A percentile compares a stretch with the other conserved stretches of the same genome.
phyloP scores from a whole-genome alignment of 805 yeast species.

The Millerago galiae region DNA sequence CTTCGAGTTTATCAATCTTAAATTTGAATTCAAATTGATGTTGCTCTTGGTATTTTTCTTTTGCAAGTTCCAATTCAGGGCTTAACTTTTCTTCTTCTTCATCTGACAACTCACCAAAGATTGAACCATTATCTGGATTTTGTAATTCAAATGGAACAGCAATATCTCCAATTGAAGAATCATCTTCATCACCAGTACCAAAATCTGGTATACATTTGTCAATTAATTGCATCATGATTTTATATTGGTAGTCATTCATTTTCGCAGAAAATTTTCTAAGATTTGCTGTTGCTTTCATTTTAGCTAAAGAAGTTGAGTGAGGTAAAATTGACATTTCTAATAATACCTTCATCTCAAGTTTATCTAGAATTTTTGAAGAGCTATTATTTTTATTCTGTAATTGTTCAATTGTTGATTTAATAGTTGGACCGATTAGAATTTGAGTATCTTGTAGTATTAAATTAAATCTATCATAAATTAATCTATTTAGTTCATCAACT shows the following conservation, averaged over 20 bases:
- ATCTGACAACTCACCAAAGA: constrained; percentile 12
- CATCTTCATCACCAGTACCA: constrained; percentile 7
- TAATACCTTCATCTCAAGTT: constrained; percentile 63
- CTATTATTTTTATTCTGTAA: constrained; percentile 40
- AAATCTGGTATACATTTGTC: constrained; percentile 58
- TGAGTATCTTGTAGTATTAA: constrained; percentile 80
- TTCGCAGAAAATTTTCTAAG: constrained; percentile 68
- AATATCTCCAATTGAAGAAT: constrained; percentile 29
- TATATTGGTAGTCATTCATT: constrained; percentile 85
- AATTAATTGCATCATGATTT: constrained; percentile 73
- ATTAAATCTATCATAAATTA: constrained; percentile 87
- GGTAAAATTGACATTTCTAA: constrained; percentile 85
- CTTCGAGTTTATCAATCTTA: constrained; percentile 53
- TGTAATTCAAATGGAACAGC: constrained; percentile 23
- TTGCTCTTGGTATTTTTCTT: constrained; percentile 33
- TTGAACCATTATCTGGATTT: constrained; percentile 5
- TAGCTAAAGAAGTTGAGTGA: constrained; percentile 65
- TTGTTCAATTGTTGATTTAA: constrained; percentile 70
- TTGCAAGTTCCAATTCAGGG: constrained; percentile 4
- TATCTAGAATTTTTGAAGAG: constrained; percentile 61
- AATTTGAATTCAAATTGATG: constrained; percentile 68
- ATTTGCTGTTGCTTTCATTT: constrained; percentile 66
- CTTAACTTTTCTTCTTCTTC: background rate
- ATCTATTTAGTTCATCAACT: constrained; percentile 31
- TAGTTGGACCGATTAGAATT: constrained; percentile 76